Evolutionary conservation across 805 yeast genomes (phyloP).

Genomic region (Candida xyloterini): DNA sequence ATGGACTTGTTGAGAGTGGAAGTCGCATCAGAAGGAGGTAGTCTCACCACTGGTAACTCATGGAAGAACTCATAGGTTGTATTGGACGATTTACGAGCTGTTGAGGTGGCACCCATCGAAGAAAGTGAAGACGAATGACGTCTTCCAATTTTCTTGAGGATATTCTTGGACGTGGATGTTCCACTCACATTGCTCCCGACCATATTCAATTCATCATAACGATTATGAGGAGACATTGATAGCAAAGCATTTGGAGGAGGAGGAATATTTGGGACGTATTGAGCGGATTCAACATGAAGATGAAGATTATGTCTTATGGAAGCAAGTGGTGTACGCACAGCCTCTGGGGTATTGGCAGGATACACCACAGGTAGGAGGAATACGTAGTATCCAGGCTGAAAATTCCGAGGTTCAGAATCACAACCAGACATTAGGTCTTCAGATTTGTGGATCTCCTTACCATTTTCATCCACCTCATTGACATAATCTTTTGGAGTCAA

Average conservation of each 20-base stretch:
- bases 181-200: slow-evolving; percentile 1
- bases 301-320: slow-evolving; percentile 41
- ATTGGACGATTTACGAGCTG: slow-evolving; percentile 13
- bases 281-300: slow-evolving; percentile 38
- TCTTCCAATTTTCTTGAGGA: slow-evolving; percentile 26
- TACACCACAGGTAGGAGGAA: slow-evolving; percentile 62
- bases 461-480: slow-evolving; percentile 23
- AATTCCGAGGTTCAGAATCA: slow-evolving; percentile 17
- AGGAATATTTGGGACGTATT: slow-evolving; percentile 26
- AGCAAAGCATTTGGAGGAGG: slow-evolving; percentile 33
- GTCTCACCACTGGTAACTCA: slow-evolving; percentile 47
- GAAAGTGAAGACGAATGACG: slow-evolving; percentile 12
- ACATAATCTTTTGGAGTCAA: slow-evolving; percentile 24
- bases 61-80: slow-evolving; percentile 34
- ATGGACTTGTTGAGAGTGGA: slow-evolving; percentile 68
- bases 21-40: slow-evolving; percentile 56
- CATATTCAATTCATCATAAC: slow-evolving; percentile 20
- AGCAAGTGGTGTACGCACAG: slow-evolving; percentile 52
- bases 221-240: slow-evolving; percentile 36
- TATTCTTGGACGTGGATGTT: slow-evolving; percentile 14
- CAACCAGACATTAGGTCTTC: slow-evolving; percentile 20
- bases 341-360: slow-evolving; percentile 62
- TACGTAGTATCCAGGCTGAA: slow-evolving; percentile 66
- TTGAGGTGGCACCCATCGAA: slow-evolving; percentile 6
- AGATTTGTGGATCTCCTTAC: slow-evolving; percentile 14